Percentiles rank a stretch among this genome's conserved stretches.
Conservation (phyloP, 176 grass and related monocot species). For the Avena eriantha region DNA sequence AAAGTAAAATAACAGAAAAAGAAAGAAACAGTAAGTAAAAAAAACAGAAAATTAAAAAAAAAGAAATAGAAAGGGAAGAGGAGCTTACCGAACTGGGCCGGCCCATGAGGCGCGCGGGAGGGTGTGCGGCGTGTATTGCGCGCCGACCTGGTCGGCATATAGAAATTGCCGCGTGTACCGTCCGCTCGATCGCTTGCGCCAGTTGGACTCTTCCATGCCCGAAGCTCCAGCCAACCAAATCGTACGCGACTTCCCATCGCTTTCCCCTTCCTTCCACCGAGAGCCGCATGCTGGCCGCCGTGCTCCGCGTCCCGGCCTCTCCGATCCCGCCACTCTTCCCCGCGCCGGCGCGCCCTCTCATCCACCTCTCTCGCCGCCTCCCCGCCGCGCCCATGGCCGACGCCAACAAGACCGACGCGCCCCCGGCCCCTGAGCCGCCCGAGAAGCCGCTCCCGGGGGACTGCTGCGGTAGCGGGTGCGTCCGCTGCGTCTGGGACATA, state of each 20-base stretch:
- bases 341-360: conserved; percentile 29
- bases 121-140: too few relatives aligned
- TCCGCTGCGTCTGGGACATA: conserved; percentile 90
- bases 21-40: too few relatives aligned
- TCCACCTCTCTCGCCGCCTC: conserved; percentile 31
- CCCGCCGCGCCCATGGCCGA: conserved; percentile 52
- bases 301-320: conserved; percentile 42
- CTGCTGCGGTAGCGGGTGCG: conserved; percentile 96
- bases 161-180: neutral
- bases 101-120: too few relatives aligned
- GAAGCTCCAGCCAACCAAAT: neutral
- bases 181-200: neutral
- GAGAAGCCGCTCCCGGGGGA: conserved; percentile 95
- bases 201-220: neutral
- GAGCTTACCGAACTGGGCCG: too few relatives aligned
- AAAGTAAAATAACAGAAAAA: too few relatives aligned
- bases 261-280: neutral
- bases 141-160: too few relatives aligned
- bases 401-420: conserved; percentile 38
- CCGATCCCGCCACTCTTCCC: conserved; percentile 53
- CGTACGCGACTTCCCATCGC: neutral
- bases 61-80: too few relatives aligned
- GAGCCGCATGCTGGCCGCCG: conserved; percentile 50
- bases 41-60: too few relatives aligned
- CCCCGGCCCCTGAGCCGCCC: conserved; percentile 52